Percentiles rank a stretch among this genome's conserved stretches.
These are phyloP conservation scores for Penicillium antarcticum DNA, from an alignment of 495 filamentous ascomycete genomes.

Conservation along the genomic window DNA sequence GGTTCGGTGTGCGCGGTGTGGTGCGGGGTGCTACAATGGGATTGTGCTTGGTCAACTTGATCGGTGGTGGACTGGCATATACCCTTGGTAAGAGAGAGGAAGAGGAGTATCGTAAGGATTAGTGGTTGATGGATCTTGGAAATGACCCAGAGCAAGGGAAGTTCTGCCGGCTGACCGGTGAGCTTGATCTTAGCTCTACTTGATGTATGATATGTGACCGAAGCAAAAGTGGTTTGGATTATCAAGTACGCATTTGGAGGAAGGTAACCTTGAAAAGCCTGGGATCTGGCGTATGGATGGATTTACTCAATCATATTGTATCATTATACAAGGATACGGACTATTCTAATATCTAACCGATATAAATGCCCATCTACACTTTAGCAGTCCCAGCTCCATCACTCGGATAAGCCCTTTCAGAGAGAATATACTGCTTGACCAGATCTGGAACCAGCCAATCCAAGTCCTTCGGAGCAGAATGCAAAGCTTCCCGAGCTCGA, in stretches of 20 bases:
- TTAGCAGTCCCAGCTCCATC: not conserved
- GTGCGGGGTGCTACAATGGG: slow-evolving; percentile 71
- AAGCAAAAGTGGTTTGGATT: not conserved
- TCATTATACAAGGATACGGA: not conserved
- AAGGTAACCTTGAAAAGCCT: not conserved
- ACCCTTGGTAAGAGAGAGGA: slow-evolving; percentile 54
- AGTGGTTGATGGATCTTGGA: not conserved
- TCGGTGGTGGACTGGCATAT: slow-evolving; percentile 71
- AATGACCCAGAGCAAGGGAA: not conserved
- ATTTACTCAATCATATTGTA: slow-evolving; percentile 1
- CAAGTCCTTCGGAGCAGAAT: slow-evolving; percentile 53
- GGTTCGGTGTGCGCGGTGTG: slow-evolving; percentile 64
- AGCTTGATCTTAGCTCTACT: not conserved
- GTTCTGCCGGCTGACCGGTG: not conserved
- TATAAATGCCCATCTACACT: not conserved
- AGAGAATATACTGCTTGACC: slow-evolving; percentile 57
- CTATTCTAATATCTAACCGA: not conserved
- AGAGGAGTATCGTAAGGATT: slow-evolving; percentile 42
- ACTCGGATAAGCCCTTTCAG: slow-evolving; percentile 32
- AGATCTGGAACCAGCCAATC: slow-evolving; percentile 58
- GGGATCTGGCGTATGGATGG: not conserved
- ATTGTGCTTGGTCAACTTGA: slow-evolving; percentile 64
- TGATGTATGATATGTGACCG: slow-evolving; percentile 17
- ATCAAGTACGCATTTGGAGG: not conserved
- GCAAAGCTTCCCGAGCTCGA: slow-evolving; percentile 63